Evolutionary conservation across 768 basidiomycete genomes (phyloP), one percentile per base, ranked within the genome.

Genomic region (Agrocybe pediades): DNA sequence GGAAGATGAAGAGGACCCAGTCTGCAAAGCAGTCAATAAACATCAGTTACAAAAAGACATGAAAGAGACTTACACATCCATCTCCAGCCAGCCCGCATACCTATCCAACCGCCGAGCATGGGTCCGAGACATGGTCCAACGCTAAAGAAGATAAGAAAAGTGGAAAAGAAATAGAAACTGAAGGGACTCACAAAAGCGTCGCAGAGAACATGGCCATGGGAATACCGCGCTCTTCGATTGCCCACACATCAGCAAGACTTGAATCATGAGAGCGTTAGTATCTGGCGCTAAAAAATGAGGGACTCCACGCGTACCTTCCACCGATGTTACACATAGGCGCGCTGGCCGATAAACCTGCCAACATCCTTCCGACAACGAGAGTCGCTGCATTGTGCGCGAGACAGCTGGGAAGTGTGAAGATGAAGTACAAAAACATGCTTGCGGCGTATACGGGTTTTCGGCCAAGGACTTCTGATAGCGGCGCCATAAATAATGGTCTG

Each of bases 51-150:
- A 11, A 33, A 5, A 25, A 30, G n/a, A 39, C 13, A 9, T 36
- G n/a, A 42, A 13, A 33, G 9, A 21, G 7, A 62, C 66, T 39
- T 54, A 72, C 74, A 82, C 23, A 80, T 71, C 73, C 73, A 77
- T 42, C 74, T 60, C 75, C 75, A 77, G 0, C 78, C 78, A n/a
- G 69, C 69, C n/a, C 63, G 56, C 58, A 75, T 66, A 4, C 76
- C 74, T 49, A 79, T 80, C 64, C 71, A 76, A 2, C 77, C 75
- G 29, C 79, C 80, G 25, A 81, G 60, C 59, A 84, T 69, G 0
- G 82, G 82, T 1, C 81, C 81, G 25, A 79, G 20, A 25, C 74
- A 75, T 0, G 79, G 79, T 9, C 77, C 80, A 11, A 78, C 67
- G 60, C 73, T 73, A 41, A 8, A 49, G 23, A 33, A 40, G 39